Evolutionary conservation across 306 rosid species (phyloP), one percentile per base, ranked within the genome.

Genomic region (Vicia sativa): DNA sequence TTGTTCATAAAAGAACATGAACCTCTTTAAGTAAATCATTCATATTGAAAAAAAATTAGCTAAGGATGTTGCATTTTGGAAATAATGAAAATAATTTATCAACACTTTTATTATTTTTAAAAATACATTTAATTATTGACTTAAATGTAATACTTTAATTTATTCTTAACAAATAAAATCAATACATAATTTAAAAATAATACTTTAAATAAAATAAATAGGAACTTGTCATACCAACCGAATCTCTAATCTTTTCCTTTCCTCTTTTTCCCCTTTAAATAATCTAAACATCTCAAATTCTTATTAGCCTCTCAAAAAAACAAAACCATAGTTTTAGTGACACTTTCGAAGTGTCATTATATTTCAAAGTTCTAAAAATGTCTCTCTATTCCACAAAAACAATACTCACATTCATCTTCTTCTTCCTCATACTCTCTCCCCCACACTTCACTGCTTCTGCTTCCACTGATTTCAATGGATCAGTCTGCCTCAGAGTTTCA

Each of bases 401-500:
- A 10, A 15, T 16, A 15, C 2, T 46, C 39, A 6, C 64, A 9
- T 23, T 65, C 62, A 21, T 45, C 39, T 35, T 62, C 48, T 18
- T 49, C 35, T 31, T 76, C 16, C 25, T 74, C 5, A 25, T 81
- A 1, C 2, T 85, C 0, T 6, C 77, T 18, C 14, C 75, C 11
- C 46, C 71, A 41, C 16, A 53, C 14, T 61, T 43, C 68, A 5
- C 52, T 4, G 44, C 82, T 3, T 28, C 57, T 3, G 28, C 41
- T 60, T 31, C 13, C 29, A 11, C 57, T 9, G 76, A 37, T 29
- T 43, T 68, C 3, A 5, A 4, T 0, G 72, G 42, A 18, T 49
- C 80, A 23, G 60, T 74, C 6, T 75, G 75, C 57, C 81, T 90
- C 70, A 79, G 11, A 1, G 96, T 90, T n/a, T 43, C 90, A 1